A percentile compares a stretch with the other conserved stretches of the same genome.
These are phyloP conservation scores for Phaffia tasmanica DNA, from an alignment of 768 basidiomycete species.

Conservation along the genomic window DNA sequence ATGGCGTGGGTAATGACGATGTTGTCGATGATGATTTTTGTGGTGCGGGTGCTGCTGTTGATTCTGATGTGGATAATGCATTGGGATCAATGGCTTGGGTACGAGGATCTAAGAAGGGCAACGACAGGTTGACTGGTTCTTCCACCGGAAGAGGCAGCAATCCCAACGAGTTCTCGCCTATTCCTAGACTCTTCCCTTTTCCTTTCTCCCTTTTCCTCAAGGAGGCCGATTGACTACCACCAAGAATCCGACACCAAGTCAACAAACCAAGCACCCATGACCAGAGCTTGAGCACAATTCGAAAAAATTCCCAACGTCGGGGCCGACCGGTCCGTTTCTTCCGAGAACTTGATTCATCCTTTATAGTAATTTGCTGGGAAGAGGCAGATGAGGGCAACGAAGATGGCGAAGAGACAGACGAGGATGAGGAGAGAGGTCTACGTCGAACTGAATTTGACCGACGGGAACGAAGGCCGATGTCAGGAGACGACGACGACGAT, in stretches of 20 bases:
- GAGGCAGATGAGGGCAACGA: slow-evolving; percentile 5
- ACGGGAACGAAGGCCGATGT: neutral
- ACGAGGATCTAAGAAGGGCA: neutral
- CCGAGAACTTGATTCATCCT: neutral
- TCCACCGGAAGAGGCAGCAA: neutral
- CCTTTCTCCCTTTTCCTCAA: neutral
- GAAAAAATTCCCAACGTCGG: neutral
- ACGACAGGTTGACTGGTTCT: neutral
- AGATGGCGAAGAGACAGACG: neutral
- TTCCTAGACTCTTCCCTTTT: neutral
- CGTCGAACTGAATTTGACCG: neutral
- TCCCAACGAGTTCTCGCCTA: neutral
- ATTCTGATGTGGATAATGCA: neutral
- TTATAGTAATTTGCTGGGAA: neutral
- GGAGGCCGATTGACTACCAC: neutral
- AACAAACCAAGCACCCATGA: neutral
- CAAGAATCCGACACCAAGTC: neutral
- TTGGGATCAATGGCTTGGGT: neutral
- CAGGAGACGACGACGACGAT: neutral
- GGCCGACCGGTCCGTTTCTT: neutral
- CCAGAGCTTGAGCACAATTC: neutral
- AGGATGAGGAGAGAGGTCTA: neutral
- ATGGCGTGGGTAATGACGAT: neutral
- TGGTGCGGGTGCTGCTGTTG: neutral
- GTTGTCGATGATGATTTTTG: neutral